Conservation (phyloP, 345 rosid species). For the Theobroma cacao region DNA sequence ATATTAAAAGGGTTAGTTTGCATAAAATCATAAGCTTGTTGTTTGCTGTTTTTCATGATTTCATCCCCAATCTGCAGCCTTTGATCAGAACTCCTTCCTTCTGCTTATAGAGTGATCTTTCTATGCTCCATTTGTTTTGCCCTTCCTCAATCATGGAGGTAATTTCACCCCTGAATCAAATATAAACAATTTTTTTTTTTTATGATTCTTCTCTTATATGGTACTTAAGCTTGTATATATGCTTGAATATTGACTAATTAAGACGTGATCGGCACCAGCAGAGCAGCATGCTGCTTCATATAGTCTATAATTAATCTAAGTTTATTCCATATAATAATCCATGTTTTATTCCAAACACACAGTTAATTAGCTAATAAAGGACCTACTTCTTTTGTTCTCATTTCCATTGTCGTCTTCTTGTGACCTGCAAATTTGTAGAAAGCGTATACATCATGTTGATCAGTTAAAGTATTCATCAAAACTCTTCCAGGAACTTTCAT, state of each 20-base stretch:
- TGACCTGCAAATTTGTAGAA: neutral
- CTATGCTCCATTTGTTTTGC: neutral
- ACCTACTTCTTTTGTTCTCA: constrained; percentile 8
- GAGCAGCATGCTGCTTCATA: neutral
- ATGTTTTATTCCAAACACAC: neutral
- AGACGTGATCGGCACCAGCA: neutral
- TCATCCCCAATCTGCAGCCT: no score
- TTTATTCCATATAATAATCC: neutral
- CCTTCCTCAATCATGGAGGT: neutral
- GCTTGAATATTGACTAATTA: neutral
- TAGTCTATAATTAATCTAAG: neutral
- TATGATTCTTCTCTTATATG: neutral
- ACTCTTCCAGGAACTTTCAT: neutral
- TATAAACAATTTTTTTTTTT: neutral
- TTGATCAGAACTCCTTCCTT: no score
- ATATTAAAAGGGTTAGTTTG: neutral
- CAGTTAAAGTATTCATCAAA: neutral
- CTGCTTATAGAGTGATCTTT: neutral
- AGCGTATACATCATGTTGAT: neutral
- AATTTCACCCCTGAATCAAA: neutral
- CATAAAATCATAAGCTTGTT: neutral
- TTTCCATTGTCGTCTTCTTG: neutral
- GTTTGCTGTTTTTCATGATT: no score
- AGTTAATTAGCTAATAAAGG: neutral
- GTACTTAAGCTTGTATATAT: neutral